Evolutionary conservation across 805 yeast genomes (phyloP).

Genomic region (Jamesozyma hellenica): DNA sequence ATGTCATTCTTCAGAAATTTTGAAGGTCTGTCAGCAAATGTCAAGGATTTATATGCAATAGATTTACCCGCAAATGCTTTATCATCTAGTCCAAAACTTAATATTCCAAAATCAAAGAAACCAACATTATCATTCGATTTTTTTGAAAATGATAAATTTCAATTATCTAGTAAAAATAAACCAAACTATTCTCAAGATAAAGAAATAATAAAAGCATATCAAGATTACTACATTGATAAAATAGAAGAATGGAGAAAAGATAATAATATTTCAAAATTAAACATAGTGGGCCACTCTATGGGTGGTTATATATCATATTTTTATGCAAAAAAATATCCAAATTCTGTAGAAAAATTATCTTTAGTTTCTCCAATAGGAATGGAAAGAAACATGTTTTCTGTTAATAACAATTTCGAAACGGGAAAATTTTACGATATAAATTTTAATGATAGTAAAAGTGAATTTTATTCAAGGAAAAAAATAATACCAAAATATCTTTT

Average conservation of each 20-base stretch:
- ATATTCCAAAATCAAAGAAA: neutral
- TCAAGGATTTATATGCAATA: constrained; percentile 55
- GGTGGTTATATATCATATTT: constrained; percentile 68
- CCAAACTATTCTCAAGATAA: constrained; percentile 6
- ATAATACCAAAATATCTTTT: constrained; percentile 27
- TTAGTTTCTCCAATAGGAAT: constrained; percentile 73
- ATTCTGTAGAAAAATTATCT: constrained; percentile 43
- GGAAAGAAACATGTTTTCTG: constrained; percentile 55
- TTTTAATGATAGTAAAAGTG: constrained; percentile 36
- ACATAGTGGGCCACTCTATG: constrained; percentile 64
- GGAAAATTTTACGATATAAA: constrained; percentile 17
- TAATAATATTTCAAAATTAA: constrained; percentile 42
- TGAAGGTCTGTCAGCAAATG: constrained; percentile 34
- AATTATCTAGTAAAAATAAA: neutral
- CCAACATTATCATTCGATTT: neutral
- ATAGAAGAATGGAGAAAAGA: constrained; percentile 55
- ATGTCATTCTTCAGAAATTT: constrained; percentile 73
- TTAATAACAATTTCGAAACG: constrained; percentile 27
- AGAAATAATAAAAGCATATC: constrained; percentile 31
- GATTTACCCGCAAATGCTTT: constrained; percentile 68
- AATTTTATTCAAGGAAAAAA: constrained; percentile 23
- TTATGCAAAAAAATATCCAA: constrained; percentile 51
- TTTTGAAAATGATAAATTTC: neutral
- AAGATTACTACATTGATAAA: constrained; percentile 46
- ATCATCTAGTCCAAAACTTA: constrained; percentile 39